A percentile compares a stretch with the other conserved stretches of the same genome.
Conservation (phyloP, 2,329 filamentous ascomycete species). For the Exophiala bonariae region DNA sequence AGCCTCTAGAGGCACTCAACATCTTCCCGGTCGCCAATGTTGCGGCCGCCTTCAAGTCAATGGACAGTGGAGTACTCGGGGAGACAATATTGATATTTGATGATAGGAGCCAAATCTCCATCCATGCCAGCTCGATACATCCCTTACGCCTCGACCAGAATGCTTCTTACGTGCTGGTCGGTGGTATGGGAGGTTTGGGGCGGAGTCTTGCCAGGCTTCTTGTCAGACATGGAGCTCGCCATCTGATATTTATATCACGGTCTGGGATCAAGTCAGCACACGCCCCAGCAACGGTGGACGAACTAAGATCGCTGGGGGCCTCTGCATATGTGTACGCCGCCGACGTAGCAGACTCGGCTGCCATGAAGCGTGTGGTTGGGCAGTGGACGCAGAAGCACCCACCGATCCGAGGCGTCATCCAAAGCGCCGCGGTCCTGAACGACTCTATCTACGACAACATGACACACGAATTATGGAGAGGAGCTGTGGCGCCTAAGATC, state of each 20-base stretch:
- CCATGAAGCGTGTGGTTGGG: conserved; percentile 17
- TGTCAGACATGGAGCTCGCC: conserved; percentile 16
- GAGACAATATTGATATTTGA: not conserved
- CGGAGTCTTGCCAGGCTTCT: conserved; percentile 14
- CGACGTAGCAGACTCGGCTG: conserved; percentile 23
- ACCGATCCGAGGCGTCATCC: conserved; percentile 46
- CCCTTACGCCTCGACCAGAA: not conserved
- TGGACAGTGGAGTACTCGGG: not conserved
- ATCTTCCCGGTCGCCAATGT: not conserved
- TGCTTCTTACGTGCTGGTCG: conserved; percentile 23
- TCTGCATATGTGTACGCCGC: conserved; percentile 18
- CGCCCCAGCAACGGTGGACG: not conserved
- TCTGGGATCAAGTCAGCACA: not conserved
- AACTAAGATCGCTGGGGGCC: not conserved
- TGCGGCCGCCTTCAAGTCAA: not conserved
- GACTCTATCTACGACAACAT: conserved; percentile 38
- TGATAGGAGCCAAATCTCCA: not conserved
- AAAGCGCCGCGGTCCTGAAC: conserved; percentile 47
- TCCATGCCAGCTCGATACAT: not conserved
- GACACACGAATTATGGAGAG: conserved; percentile 39
- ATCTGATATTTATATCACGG: conserved; percentile 21
- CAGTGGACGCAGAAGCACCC: conserved; percentile 27
- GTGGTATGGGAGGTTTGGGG: conserved; percentile 25
- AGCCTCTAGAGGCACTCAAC: not conserved
- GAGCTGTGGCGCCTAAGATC: conserved; percentile 41